Percentiles rank a stretch among this genome's conserved stretches.
Conservation (phyloP, 139 green algal species). For the Chlamydomonas schloesseri region DNA sequence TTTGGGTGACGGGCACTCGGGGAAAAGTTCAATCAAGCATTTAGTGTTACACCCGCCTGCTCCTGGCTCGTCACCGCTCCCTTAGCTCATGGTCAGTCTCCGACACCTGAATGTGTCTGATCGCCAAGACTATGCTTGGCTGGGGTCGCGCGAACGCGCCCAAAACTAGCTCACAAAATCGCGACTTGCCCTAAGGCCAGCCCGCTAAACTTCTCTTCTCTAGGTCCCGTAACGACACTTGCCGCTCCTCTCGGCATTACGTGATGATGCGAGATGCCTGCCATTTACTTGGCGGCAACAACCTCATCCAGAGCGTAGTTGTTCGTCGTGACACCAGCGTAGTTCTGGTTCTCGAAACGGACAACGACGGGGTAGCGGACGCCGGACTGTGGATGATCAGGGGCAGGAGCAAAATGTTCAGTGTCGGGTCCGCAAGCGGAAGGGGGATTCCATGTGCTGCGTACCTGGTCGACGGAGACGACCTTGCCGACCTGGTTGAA, state of each 20-base stretch:
- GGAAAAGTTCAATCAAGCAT: too few species aligned
- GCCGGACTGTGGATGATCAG: constrained; percentile 77
- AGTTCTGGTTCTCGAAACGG: constrained; percentile 98
- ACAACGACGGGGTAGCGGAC: constrained; percentile 98
- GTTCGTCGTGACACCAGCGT: constrained; percentile 97
- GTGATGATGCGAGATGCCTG: background rate
- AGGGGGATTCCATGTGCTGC: background rate
- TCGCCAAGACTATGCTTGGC: too few species aligned
- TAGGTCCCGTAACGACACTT: background rate
- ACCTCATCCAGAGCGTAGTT: constrained; percentile 98
- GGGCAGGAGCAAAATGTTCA: background rate
- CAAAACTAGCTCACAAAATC: background rate
- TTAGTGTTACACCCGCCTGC: too few species aligned
- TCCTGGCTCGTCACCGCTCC: too few species aligned
- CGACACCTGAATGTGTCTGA: too few species aligned
- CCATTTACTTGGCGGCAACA: constrained; percentile 49
- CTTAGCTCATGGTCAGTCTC: too few species aligned
- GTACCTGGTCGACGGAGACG: constrained; percentile 96
- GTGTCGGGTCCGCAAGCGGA: background rate
- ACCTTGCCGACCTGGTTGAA: constrained; percentile 99
- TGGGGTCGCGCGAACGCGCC: too few species aligned
- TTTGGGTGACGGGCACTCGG: too few species aligned
- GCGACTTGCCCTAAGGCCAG: constrained; percentile 24
- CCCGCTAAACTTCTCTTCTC: constrained; percentile 18
- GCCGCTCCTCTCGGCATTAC: background rate